phyloP scores from a whole-genome alignment of 208 protist species.

The Trypanosoma brucei region DNA sequence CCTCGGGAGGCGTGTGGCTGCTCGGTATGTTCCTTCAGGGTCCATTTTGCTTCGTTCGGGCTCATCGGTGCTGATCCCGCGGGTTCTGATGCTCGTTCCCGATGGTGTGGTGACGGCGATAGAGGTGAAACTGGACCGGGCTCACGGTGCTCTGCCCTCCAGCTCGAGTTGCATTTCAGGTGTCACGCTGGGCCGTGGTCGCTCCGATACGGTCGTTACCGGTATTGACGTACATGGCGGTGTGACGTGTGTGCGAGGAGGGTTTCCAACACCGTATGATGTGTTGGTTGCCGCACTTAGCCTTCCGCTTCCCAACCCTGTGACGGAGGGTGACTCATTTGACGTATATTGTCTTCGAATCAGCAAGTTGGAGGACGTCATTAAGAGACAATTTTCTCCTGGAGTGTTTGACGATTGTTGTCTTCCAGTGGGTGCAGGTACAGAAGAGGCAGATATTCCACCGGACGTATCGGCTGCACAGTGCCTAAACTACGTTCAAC shows the following conservation, averaged over 20 bases:
- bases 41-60: conserved; percentile 44
- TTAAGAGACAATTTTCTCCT: conserved; percentile 49
- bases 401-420: conserved; percentile 28
- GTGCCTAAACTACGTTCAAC: conserved; percentile 61
- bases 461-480: conserved; percentile 41
- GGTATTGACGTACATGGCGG: no score
- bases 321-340: conserved; percentile 23
- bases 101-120: conserved; percentile 19
- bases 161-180: no score
- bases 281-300: conserved; percentile 5
- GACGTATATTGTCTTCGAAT: conserved; percentile 29
- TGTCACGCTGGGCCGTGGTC: no score
- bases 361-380: conserved; percentile 23
- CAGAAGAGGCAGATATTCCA: conserved; percentile 16
- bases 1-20: conserved; percentile 45
- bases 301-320: conserved; percentile 10
- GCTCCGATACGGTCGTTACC: no score
- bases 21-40: conserved; percentile 46
- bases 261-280: conserved; percentile 15
- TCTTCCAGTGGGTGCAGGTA: conserved; percentile 10
- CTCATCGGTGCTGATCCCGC: background rate
- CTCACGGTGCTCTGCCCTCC: no score
- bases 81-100: conserved; percentile 23
- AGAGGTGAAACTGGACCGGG: conserved; percentile 10
- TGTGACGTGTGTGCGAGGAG: background rate